Percentiles rank a stretch among this genome's conserved stretches.
Evolutionary conservation across 2,329 filamentous ascomycete genomes (phyloP).

Genomic region (Fusarium euwallaceae): DNA sequence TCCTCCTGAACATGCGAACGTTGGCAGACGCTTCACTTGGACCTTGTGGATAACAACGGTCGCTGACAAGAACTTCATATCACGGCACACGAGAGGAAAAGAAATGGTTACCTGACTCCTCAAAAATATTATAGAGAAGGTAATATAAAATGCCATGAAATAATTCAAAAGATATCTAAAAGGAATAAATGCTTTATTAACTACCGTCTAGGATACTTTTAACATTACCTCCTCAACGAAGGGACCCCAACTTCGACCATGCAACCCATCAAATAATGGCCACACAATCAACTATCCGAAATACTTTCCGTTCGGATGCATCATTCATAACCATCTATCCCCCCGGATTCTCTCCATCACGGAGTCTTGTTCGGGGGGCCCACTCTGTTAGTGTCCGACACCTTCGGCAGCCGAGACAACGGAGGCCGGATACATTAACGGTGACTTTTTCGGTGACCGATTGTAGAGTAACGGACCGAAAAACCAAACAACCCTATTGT

Average conservation of each 20-base stretch:
- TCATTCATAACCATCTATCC: background rate
- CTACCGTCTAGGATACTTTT: background rate
- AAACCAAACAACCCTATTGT: background rate
- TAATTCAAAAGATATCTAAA: background rate
- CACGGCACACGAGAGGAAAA: fast-evolving
- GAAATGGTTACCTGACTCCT: background rate
- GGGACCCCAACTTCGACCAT: background rate
- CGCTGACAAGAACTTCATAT: background rate
- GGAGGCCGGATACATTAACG: constrained; percentile 9
- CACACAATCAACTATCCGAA: background rate
- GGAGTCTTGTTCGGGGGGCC: constrained; percentile 5
- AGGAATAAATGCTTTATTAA: background rate
- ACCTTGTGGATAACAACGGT: background rate
- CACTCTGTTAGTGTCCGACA: background rate
- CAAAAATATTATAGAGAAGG: background rate
- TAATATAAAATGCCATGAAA: background rate
- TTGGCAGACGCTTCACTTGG: background rate
- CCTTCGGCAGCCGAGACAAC: constrained; percentile 2
- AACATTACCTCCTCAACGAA: background rate
- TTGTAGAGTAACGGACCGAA: constrained; percentile 6
- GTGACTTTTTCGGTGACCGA: constrained; percentile 6
- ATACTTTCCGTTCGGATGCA: background rate
- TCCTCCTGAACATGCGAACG: background rate
- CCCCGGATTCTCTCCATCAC: background rate
- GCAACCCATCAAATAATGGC: background rate